Percentiles rank a stretch among this genome's conserved stretches.
phyloP scores from a whole-genome alignment of 1,284 basidiomycete species.

The Boletus semigastroideus region DNA sequence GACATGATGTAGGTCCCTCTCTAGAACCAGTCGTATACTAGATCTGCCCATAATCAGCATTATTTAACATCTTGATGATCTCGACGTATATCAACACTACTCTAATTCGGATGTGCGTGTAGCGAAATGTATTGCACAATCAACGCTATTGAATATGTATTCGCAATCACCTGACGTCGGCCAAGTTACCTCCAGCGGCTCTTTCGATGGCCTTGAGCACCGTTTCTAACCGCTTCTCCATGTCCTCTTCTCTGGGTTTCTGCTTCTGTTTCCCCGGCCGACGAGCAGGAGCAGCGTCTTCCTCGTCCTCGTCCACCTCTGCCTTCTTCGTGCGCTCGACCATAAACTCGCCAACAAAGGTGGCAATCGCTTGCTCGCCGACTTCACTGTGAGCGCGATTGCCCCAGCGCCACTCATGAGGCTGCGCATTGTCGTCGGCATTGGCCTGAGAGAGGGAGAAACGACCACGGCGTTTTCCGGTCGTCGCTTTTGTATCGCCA shows the following conservation, averaged over 20 bases:
- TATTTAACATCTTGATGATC: too few relatives aligned
- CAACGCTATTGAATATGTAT: too few relatives aligned
- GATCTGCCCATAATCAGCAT: too few relatives aligned
- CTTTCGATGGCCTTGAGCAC: conserved; percentile 59
- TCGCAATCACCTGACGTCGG: conserved; percentile 32
- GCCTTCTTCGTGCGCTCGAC: conserved; percentile 43
- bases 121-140: too few relatives aligned
- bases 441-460: conserved; percentile 41
- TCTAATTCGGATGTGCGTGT: too few relatives aligned
- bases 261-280: conserved; percentile 25
- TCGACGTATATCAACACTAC: too few relatives aligned
- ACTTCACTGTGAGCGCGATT: conserved; percentile 70
- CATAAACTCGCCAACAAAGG: conserved; percentile 77
- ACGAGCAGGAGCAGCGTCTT: conserved; percentile 27
- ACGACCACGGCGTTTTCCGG: conserved; percentile 54
- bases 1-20: too few relatives aligned
- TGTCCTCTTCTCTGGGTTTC: conserved; percentile 16
- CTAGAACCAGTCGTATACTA: too few relatives aligned
- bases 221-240: conserved; percentile 42
- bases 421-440: conserved; percentile 47
- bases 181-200: conserved; percentile 58
- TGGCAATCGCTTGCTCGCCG: conserved; percentile 62
- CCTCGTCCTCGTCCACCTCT: conserved; percentile 42
- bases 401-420: conserved; percentile 80
- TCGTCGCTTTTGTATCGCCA: conserved; percentile 44